Evolutionary conservation across 176 grass and related monocot species (phyloP), one percentile per base, ranked within the genome.

Genomic region (Rhipidocladum racemiflorum): DNA sequence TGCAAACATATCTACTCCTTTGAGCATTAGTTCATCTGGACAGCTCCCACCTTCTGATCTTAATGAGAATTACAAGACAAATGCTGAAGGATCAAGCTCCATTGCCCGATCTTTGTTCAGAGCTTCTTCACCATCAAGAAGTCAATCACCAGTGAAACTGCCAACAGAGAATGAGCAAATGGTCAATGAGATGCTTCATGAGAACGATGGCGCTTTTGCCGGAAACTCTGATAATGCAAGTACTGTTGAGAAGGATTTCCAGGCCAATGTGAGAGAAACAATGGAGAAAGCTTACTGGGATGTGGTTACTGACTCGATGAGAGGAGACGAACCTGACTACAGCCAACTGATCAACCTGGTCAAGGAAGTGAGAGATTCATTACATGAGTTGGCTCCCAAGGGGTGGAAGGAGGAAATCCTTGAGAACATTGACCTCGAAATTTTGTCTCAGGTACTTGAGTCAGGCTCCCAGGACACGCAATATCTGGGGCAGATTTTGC

Each of bases 281-380:
- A 99, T 99, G 91, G 87, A 95, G 68, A 95, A 83, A 68, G 93
- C 91, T 53, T 99, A 95, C 76, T 99, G 96, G 96, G 93, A 99
- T 72, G 34, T 79, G 61, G 85, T 99, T 61, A 85, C 90, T 48
- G 85, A 93, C 40, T 88, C 89, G 5, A 69, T 99, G 80, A 87
- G 68, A 76, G 90, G 83, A 82, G 91, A 95, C 70, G 85, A 60
- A 53, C 92, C 96, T 71, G 87, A 99, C 67, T 95, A 91, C 44
- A 87, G 70, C 70, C 85, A 86, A 50, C 54, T 99, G 61, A 64
- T 99, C 61, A 82, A 83, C 76, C 89, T 99, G 24, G 91, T 99
- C 53, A 95, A 90, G 85, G 92, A 95, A 87, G 85, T 99, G 63
- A 92, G 89, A 67, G 89, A 95, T 90, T 94, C 94, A 55, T 88